Conservation (phyloP, 805 yeast genomes). For the Nakazawaea holstii region DNA sequence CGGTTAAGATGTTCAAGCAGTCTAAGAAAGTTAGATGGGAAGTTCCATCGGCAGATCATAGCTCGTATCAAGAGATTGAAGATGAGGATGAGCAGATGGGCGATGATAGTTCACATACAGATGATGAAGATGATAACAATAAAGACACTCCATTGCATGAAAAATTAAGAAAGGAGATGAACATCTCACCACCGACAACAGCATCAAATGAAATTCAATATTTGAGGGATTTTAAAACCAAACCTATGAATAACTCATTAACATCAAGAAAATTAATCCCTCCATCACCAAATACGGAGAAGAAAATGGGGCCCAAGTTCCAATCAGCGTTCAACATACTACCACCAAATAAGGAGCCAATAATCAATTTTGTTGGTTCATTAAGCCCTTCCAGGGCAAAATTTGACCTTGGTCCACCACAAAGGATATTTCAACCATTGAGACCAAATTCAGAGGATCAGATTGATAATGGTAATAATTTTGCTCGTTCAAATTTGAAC, state of each 20-base stretch:
- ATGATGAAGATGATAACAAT: not conserved
- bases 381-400: slow-evolving; percentile 1
- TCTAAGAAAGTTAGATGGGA: slow-evolving; percentile 44
- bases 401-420: slow-evolving; percentile 7
- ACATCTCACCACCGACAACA: slow-evolving; percentile 6
- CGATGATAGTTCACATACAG: not conserved
- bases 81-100: slow-evolving; percentile 9
- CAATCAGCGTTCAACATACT: not conserved
- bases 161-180: slow-evolving; percentile 6
- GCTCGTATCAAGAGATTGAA: slow-evolving; percentile 9
- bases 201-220: not conserved
- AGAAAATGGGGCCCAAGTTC: not conserved
- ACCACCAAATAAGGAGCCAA: not conserved
- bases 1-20: slow-evolving; percentile 16
- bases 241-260: not conserved
- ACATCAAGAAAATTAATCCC: slow-evolving; percentile 6
- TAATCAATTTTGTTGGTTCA: not conserved
- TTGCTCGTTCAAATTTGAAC: no score
- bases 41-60: slow-evolving; percentile 22
- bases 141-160: slow-evolving; percentile 8
- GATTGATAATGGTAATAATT: no score
- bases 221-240: not conserved
- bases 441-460: not conserved
- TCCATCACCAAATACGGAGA: not conserved
- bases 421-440: slow-evolving; percentile 1